Conservation (phyloP, 2,329 filamentous ascomycete species). For the Paraphoma sp. region DNA sequence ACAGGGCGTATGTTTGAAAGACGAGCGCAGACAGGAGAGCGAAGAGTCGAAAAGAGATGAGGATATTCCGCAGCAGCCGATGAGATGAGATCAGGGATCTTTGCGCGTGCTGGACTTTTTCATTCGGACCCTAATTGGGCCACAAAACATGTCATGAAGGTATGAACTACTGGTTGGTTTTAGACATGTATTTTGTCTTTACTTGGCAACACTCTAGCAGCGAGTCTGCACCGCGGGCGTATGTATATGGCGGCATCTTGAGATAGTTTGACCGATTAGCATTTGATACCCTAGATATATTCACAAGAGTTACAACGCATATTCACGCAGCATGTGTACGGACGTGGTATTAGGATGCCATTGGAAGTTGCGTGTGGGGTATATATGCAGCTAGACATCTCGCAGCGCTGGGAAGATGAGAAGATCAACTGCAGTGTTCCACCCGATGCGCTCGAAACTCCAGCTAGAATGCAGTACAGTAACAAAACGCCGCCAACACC, state of each 20-base stretch:
- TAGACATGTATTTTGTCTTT: neutral
- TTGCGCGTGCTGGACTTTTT: too few relatives aligned
- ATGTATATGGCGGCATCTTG: neutral
- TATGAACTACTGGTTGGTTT: neutral
- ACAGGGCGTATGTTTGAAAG: constrained; percentile 47
- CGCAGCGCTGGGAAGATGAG: neutral
- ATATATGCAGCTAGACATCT: neutral
- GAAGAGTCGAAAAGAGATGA: neutral
- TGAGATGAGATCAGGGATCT: neutral
- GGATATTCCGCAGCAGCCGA: neutral
- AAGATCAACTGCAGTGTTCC: neutral
- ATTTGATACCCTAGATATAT: neutral
- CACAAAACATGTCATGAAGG: too few relatives aligned
- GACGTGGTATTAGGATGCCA: neutral
- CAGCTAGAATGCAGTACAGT: too few relatives aligned
- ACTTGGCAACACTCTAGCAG: neutral
- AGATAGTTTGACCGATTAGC: neutral
- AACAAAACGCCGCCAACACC: constrained; percentile 5
- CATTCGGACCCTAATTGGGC: too few relatives aligned
- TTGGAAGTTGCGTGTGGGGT: neutral
- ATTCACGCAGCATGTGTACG: neutral
- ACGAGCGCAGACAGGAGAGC: constrained; percentile 13
- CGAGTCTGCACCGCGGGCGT: neutral
- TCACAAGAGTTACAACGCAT: neutral
- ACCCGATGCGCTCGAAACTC: neutral